Evolutionary conservation across 1,284 basidiomycete species (phyloP), one percentile per base, ranked within the genome.

Genomic region (Pseudozyma sp.): DNA sequence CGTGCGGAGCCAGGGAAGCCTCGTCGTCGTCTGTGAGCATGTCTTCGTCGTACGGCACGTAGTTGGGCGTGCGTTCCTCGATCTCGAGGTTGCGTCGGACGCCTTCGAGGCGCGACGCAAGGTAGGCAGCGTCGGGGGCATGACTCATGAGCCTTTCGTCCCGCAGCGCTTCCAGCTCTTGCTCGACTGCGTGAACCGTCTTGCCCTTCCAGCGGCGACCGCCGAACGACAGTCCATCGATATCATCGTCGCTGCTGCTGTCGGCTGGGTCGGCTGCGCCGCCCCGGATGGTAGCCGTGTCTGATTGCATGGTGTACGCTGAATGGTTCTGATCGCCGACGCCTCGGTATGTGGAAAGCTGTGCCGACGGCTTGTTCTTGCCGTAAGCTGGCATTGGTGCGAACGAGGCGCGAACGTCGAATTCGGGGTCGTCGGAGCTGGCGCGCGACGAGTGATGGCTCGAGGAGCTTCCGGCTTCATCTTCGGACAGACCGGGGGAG

Each of bases 151-250:
- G 60, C 35, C 64, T 64, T n/a, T 64, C 54, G 51, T 81, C 77
- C 11, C 79, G 72, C 48, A 81, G 45, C 14, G 68, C 64, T 52
- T 81, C 80, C 49, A 81, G 66, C 51, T 81, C 80, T 45, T 62
- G 77, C 61, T 81, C 80, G 31, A 81, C 78, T 9, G 80, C 80
- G 51, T 80, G 77, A 5, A 75, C 77, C n/a, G 80, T 81, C 64
- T 78, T 80, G 58, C 80, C 80, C 52, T 71, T 81, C 75, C 75
- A 81, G 31, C 66, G 57, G 7, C 67, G 57, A 14, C 78, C 78
- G 13, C 60, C 79, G 19, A 72, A 77, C 14, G 68, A 47, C 5
- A 81, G 61, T 9, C 80, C 77, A 24, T 61, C 59, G 2, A 56
- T 59, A 16, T 72, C 69, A 13, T 67, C 60, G 9, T 68, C 64